Percentiles rank a stretch among this genome's conserved stretches.
Conservation (phyloP, 805 yeast species). For the Zygoascus biomembranicola region DNA sequence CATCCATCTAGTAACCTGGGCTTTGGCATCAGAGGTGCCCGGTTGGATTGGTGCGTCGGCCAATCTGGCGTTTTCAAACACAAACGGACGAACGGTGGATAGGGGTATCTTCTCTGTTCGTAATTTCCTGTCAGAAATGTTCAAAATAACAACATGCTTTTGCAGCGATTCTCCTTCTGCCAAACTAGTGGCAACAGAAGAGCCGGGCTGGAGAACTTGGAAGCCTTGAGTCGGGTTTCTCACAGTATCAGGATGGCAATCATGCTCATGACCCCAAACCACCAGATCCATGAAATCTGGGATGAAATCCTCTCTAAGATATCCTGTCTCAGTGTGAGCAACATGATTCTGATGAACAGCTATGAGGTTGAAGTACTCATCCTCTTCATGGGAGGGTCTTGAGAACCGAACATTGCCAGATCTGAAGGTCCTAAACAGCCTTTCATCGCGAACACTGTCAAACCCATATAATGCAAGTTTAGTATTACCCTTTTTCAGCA, state of each 20-base stretch:
- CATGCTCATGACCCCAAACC: conserved; percentile 98
- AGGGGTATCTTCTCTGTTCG: conserved; percentile 53
- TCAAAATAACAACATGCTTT: conserved; percentile 67
- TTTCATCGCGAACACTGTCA: conserved; percentile 82
- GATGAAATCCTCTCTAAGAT: conserved; percentile 74
- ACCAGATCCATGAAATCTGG: conserved; percentile 79
- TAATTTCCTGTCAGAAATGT: conserved; percentile 50
- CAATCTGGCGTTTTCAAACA: conserved; percentile 57
- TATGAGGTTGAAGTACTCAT: conserved; percentile 76
- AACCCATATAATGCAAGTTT: conserved; percentile 82
- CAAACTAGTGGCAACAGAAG: conserved; percentile 86
- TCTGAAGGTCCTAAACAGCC: conserved; percentile 73
- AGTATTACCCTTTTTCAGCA: conserved; percentile 76
- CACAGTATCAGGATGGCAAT: conserved; percentile 67
- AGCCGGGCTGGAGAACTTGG: conserved; percentile 83
- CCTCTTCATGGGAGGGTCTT: conserved; percentile 50
- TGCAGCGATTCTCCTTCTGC: conserved; percentile 74
- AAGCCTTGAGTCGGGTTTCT: conserved; percentile 50
- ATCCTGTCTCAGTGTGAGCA: conserved; percentile 69
- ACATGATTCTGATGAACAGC: conserved; percentile 87
- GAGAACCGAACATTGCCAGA: conserved; percentile 73
- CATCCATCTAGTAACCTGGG: conserved; percentile 53
- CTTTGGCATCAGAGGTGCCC: conserved; percentile 42
- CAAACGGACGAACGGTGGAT: conserved; percentile 73
- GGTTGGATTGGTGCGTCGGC: conserved; percentile 48